These are phyloP conservation scores for Aspergillus alliaceus DNA, from an alignment of 2,329 filamentous ascomycete species.

Conservation along the genomic window DNA sequence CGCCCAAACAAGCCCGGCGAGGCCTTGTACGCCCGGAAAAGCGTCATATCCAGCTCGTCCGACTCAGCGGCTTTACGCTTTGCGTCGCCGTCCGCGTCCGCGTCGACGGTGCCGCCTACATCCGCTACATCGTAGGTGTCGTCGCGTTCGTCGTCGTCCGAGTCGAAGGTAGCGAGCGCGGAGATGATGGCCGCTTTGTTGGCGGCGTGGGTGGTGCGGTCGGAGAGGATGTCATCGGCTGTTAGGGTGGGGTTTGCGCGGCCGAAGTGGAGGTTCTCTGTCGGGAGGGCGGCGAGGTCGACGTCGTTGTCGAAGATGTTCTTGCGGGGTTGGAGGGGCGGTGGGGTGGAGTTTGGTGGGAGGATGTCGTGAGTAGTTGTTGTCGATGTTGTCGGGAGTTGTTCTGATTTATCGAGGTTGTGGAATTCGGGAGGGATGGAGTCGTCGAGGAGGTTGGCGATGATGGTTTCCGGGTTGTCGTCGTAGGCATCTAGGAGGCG, in stretches of 20 bases:
- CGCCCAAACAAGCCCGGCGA: conserved; percentile 68
- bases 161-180: conserved; percentile 84
- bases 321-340: conserved; percentile 48
- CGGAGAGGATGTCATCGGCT: conserved; percentile 70
- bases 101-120: conserved; percentile 84
- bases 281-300: conserved; percentile 73
- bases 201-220: conserved; percentile 61
- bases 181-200: conserved; percentile 86
- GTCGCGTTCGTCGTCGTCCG: conserved; percentile 92
- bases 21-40: conserved; percentile 72
- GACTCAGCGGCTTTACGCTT: conserved; percentile 41
- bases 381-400: conserved; percentile 39
- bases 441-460: conserved; percentile 77
- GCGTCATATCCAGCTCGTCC: conserved; percentile 59
- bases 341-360: conserved; percentile 53
- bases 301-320: conserved; percentile 77
- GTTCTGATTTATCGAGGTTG: conserved; percentile 62
- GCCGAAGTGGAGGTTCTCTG: conserved; percentile 75
- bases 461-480: conserved; percentile 75
- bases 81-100: conserved; percentile 49
- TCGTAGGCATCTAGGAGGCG: conserved; percentile 76
- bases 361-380: conserved; percentile 57
- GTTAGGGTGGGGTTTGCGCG: conserved; percentile 62
- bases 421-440: conserved; percentile 70
- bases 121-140: conserved; percentile 94